phyloP scores from a whole-genome alignment of 2,329 filamentous ascomycete species.

The Simplicillium sp. region DNA sequence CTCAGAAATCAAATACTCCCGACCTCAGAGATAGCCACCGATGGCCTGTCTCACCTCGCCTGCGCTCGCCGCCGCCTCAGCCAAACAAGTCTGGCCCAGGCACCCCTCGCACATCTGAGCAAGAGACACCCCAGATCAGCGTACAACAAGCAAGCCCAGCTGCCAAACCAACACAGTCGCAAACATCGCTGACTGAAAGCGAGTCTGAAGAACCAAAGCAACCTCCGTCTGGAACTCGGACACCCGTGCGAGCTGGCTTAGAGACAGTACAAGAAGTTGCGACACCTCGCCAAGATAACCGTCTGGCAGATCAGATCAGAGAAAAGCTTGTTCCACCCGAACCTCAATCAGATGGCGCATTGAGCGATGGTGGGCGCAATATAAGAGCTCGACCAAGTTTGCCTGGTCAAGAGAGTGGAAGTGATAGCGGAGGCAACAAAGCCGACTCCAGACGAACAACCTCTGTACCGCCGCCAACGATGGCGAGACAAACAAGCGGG shows the following conservation, averaged over 20 bases:
- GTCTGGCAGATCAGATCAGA: constrained; percentile 38
- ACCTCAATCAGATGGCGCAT: constrained; percentile 29
- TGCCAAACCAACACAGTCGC: constrained; percentile 28
- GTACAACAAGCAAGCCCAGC: constrained; percentile 41
- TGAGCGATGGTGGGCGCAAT: constrained; percentile 27
- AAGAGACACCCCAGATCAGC: constrained; percentile 41
- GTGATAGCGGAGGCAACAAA: constrained; percentile 51
- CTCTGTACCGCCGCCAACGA: constrained; percentile 41
- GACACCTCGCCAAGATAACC: constrained; percentile 32
- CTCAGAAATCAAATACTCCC: constrained; percentile 49
- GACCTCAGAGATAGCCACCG: constrained; percentile 51
- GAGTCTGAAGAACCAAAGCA: constrained; percentile 41
- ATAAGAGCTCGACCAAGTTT: constrained; percentile 37
- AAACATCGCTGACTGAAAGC: constrained; percentile 30
- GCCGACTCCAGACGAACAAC: constrained; percentile 31
- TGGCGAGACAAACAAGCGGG: constrained; percentile 54
- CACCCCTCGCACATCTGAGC: constrained; percentile 32
- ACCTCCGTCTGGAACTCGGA: constrained; percentile 43
- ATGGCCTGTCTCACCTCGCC: constrained; percentile 69
- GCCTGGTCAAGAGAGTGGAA: constrained; percentile 48
- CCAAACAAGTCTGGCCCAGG: constrained; percentile 35
- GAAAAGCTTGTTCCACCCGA: constrained; percentile 35
- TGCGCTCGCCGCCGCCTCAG: constrained; percentile 66
- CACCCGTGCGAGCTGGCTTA: constrained; percentile 54
- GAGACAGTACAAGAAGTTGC: constrained; percentile 90